Evolutionary conservation across 345 rosid species (phyloP).

Genomic region (thale cress (Arabidopsis thaliana)): DNA sequence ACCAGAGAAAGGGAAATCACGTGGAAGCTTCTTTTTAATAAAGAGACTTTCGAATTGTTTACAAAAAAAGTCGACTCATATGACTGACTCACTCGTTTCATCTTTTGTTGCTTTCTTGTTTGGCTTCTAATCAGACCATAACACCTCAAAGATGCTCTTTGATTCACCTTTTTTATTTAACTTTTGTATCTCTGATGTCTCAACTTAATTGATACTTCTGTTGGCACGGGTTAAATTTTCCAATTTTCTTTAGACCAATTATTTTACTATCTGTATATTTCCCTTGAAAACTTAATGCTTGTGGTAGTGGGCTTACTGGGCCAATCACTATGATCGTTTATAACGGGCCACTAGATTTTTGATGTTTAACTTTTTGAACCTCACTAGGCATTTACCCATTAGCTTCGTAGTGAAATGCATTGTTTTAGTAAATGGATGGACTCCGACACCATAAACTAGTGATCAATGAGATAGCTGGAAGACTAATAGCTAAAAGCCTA

Average conservation of each 20-base stretch:
- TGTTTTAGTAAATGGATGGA: slow-evolving; percentile 4
- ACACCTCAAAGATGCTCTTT: slow-evolving; percentile 37
- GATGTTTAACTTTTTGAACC: neutral
- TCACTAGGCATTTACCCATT: neutral
- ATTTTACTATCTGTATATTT: neutral
- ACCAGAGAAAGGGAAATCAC: slow-evolving; percentile 36
- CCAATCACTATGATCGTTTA: neutral
- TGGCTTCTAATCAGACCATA: slow-evolving; percentile 24
- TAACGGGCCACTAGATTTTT: neutral
- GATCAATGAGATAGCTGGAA: neutral
- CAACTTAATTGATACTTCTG: no score
- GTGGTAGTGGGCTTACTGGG: neutral
- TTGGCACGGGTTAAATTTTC: no score
- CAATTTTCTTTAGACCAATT: neutral
- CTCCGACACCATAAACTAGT: neutral
- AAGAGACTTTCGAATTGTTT: slow-evolving; percentile 22
- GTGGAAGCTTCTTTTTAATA: slow-evolving; percentile 39
- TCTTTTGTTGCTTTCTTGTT: slow-evolving; percentile 32
- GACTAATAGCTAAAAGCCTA: neutral
- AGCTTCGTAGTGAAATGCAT: neutral
- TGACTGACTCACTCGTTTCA: neutral
- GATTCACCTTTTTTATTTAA: neutral
- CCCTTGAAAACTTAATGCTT: neutral
- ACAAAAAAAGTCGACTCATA: slow-evolving; percentile 33
- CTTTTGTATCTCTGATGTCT: slow-evolving; percentile 33